Evolutionary conservation across 176 grass and related monocot genomes (phyloP), one percentile per base, ranked within the genome.

Genomic region (Guadua angustifolia): DNA sequence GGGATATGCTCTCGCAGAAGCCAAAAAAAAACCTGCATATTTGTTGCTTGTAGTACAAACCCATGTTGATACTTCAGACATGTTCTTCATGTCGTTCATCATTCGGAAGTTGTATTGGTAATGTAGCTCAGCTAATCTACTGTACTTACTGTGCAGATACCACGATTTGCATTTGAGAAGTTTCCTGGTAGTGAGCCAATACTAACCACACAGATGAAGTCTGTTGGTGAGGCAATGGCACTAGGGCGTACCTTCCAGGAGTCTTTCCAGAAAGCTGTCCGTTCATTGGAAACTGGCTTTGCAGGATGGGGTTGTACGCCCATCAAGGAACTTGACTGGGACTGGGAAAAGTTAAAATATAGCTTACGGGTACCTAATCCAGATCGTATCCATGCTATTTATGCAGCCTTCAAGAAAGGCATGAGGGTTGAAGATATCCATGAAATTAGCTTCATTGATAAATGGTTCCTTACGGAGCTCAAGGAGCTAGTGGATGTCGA

Each of bases 151-250:
- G 71, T 90, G 91, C 88, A 99, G 96, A 99, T 99, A 82, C 96
- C 96, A 65, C 89, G 93, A 49, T 99, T 99, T 94, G 91, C 96
- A n/a, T 99, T 99, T 79, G 96, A 99, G 88, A 99, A 99, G 84
- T 99, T 99, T 60, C 96, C 96, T 85, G 96, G 96, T 44, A 95
- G 93, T 56, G 87, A 99, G 59, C 96, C 96, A 79, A 81, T 86
- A 80, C 71, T 99, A 81, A 99, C 96, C 40, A 99, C 96, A 88
- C 96, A 99, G 65, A 99, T 99, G 96, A 99, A 99, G 81, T 99
- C 96, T 51, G 96, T 99, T 80, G 96, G 96, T 44, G 96, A 99
- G 86, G 69, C 96, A 50, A 99, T 99, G 96, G 93, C 96, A 57
- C 46, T 99, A 6, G 96, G 96, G 5, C 89, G 96, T 24, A 99